These are phyloP conservation scores for Skeletonema menzelii DNA, from an alignment of 108 stramenopile species.

Conservation along the genomic window DNA sequence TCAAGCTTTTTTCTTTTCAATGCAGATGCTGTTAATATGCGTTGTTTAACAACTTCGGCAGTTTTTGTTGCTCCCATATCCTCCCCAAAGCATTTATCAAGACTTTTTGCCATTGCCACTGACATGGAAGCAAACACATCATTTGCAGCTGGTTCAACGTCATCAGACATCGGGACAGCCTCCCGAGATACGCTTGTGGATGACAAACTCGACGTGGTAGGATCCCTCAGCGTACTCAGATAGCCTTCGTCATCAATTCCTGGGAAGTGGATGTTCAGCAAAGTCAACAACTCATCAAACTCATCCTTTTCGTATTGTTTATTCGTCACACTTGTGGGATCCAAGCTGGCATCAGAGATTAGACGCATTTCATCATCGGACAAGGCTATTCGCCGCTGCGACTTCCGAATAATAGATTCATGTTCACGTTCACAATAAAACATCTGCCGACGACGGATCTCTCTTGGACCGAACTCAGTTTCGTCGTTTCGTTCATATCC, in stretches of 20 bases:
- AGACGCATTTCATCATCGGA: slow-evolving; percentile 16
- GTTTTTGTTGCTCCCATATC: slow-evolving; percentile 11
- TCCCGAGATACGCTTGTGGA: neutral
- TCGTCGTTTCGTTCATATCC: slow-evolving; percentile 21
- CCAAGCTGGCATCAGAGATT: slow-evolving; percentile 13
- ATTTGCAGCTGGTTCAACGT: neutral
- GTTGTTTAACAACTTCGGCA: slow-evolving; percentile 1
- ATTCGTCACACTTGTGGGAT: slow-evolving; percentile 17
- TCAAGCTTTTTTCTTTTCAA: slow-evolving; percentile 7
- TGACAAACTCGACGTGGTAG: neutral
- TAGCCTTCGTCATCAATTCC: slow-evolving; percentile 17
- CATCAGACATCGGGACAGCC: neutral
- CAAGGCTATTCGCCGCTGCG: slow-evolving; percentile 13
- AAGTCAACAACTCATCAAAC: slow-evolving; percentile 1
- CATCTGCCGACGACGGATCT: slow-evolving; percentile 44
- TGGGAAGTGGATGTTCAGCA: slow-evolving; percentile 20
- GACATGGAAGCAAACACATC: slow-evolving; percentile 7
- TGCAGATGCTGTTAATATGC: neutral
- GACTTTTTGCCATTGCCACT: slow-evolving; percentile 35
- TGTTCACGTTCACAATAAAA: slow-evolving; percentile 49
- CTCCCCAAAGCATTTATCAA: slow-evolving; percentile 29
- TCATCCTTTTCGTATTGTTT: slow-evolving; percentile 8
- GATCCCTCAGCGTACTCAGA: neutral
- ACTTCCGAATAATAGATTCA: slow-evolving; percentile 15
- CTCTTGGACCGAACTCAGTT: slow-evolving; percentile 14